A percentile compares a stretch with the other conserved stretches of the same genome.
These are phyloP conservation scores for Nicotiana knightiana DNA, from an alignment of 257 asterid genomes.

Conservation along the genomic window DNA sequence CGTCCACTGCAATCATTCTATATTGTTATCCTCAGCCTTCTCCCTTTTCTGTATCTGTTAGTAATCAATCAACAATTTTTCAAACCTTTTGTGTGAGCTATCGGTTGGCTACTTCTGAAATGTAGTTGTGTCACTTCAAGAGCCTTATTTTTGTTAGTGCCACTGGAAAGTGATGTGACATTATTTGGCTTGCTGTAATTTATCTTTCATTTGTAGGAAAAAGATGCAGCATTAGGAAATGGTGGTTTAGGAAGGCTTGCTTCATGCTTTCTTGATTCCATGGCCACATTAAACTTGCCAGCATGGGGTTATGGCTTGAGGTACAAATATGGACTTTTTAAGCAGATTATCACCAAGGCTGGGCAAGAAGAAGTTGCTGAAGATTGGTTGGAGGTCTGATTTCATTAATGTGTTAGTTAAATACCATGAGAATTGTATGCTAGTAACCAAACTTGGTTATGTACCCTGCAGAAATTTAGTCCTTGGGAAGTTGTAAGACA, in stretches of 20 bases:
- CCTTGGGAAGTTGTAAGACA: conserved; percentile 98
- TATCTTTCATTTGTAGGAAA: conserved; percentile 52
- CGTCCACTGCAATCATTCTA: neutral
- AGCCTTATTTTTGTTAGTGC: conserved; percentile 1
- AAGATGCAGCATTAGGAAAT: conserved; percentile 99
- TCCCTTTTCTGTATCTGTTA: neutral
- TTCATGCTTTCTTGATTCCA: conserved; percentile 96
- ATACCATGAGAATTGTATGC: conserved; percentile 8
- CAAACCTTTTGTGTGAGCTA: neutral
- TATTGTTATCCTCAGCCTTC: neutral
- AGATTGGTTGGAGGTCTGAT: conserved; percentile 94
- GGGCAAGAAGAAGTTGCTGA: conserved; percentile 96
- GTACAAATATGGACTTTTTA: conserved; percentile 90
- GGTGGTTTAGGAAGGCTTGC: conserved; percentile 99
- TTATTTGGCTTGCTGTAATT: neutral
- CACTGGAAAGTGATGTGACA: neutral
- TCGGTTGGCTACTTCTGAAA: neutral
- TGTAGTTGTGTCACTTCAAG: neutral
- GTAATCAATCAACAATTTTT: neutral
- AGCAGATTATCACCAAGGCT: conserved; percentile 72
- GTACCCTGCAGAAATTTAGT: conserved; percentile 75
- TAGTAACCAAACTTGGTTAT: conserved; percentile 12
- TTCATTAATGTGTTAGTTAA: conserved; percentile 2
- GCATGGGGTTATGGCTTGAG: conserved; percentile 99
- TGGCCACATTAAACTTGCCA: conserved; percentile 94